Percentiles rank a stretch among this genome's conserved stretches.
These are phyloP conservation scores for Phytophthora palmivora DNA, from an alignment of 352 stramenopile genomes.

Conservation along the genomic window DNA sequence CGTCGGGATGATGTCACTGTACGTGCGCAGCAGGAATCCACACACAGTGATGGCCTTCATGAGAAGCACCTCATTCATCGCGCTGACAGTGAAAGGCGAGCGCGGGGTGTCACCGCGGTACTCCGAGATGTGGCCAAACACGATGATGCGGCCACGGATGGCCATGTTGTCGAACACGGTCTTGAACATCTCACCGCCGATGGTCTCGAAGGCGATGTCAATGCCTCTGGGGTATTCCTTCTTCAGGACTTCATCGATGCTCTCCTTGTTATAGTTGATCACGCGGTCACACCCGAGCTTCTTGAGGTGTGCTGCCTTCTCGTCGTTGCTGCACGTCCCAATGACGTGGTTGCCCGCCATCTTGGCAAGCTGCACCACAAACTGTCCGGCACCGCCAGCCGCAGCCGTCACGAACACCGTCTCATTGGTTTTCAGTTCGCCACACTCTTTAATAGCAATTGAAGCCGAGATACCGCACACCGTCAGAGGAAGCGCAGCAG, in stretches of 20 bases:
- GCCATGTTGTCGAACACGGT: slow-evolving; percentile 52
- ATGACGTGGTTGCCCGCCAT: slow-evolving; percentile 80
- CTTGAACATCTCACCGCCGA: slow-evolving; percentile 46
- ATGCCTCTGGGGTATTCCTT: slow-evolving; percentile 41
- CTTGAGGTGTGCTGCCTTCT: slow-evolving; percentile 78
- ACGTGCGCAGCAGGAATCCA: slow-evolving; percentile 49
- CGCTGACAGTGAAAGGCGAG: slow-evolving; percentile 31
- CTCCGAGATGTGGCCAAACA: slow-evolving; percentile 52
- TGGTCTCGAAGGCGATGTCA: slow-evolving; percentile 40
- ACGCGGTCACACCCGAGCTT: slow-evolving; percentile 68
- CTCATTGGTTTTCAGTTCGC: slow-evolving; percentile 56
- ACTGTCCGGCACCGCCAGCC: slow-evolving; percentile 77
- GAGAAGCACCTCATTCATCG: slow-evolving; percentile 38
- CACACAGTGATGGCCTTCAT: slow-evolving; percentile 48
- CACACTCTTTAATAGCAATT: slow-evolving; percentile 55
- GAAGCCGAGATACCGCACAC: slow-evolving; percentile 57
- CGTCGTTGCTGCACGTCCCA: slow-evolving; percentile 76
- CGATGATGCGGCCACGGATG: slow-evolving; percentile 46
- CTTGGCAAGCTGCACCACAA: slow-evolving; percentile 84
- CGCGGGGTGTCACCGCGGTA: slow-evolving; percentile 37
- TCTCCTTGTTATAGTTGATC: slow-evolving; percentile 81
- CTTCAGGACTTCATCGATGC: slow-evolving; percentile 36
- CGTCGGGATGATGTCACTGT: slow-evolving; percentile 41
- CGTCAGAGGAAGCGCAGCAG: slow-evolving; percentile 41
- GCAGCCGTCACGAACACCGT: slow-evolving; percentile 62